Evolutionary conservation across 2,329 filamentous ascomycete genomes (phyloP).

Genomic region (Colletotrichum sp.): DNA sequence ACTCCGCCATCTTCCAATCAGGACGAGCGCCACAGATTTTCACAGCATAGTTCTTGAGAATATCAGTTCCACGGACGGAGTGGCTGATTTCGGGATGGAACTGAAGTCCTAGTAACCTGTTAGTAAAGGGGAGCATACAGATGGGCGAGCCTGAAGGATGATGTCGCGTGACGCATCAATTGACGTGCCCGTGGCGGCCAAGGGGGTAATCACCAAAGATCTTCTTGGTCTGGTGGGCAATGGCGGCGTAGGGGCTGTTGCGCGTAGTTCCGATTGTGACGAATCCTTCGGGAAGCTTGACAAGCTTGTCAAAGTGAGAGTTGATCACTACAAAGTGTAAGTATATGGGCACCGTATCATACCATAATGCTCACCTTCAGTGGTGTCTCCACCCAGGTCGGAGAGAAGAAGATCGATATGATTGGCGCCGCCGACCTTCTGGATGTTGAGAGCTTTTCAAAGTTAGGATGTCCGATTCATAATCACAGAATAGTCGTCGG

Average conservation of each 20-base stretch:
- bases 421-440: constrained; percentile 59
- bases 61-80: constrained; percentile 69
- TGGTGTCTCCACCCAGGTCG: constrained; percentile 68
- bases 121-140: neutral
- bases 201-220: constrained; percentile 62
- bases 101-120: constrained; percentile 64
- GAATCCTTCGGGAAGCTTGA: constrained; percentile 75
- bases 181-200: neutral
- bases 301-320: constrained; percentile 89
- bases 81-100: constrained; percentile 81
- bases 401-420: constrained; percentile 79
- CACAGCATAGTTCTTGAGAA: constrained; percentile 85
- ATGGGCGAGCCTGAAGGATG: neutral
- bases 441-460: constrained; percentile 54
- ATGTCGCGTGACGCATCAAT: neutral
- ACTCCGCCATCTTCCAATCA: constrained; percentile 87
- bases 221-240: constrained; percentile 72
- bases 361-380: constrained; percentile 47
- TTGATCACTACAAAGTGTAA: constrained; percentile 66
- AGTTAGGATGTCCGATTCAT: constrained; percentile 32
- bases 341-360: neutral
- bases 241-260: constrained; percentile 82
- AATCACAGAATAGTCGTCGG: neutral
- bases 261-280: constrained; percentile 74
- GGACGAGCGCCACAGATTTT: constrained; percentile 78